phyloP scores from a whole-genome alignment of 2,329 filamentous ascomycete genomes.

The Neurospora crassa region DNA sequence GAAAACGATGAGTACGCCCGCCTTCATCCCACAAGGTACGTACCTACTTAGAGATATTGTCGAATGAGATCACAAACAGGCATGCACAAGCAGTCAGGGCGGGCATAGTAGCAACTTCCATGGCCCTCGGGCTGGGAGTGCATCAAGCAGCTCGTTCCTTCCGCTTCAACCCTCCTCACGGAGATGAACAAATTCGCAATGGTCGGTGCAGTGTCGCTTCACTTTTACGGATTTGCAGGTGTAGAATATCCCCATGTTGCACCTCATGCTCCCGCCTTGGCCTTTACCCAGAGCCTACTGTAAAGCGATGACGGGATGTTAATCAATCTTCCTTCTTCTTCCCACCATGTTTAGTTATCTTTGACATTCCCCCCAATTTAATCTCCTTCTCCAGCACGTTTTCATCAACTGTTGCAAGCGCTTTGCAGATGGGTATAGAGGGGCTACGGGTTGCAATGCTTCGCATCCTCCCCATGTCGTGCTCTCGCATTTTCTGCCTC shows the following conservation, averaged over 20 bases:
- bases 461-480: neutral
- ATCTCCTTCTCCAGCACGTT: neutral
- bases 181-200: neutral
- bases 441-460: neutral
- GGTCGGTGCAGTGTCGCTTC: neutral
- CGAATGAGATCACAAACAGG: neutral
- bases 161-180: neutral
- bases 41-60: too few species aligned
- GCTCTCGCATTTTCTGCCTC: neutral
- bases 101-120: neutral
- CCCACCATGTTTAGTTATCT: neutral
- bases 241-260: neutral
- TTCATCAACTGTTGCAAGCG: neutral
- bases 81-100: neutral
- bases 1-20: neutral
- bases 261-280: neutral
- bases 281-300: neutral
- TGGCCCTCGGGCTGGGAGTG: neutral
- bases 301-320: neutral
- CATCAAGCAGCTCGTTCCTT: neutral
- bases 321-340: neutral
- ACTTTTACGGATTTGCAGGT: neutral
- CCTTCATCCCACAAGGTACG: neutral
- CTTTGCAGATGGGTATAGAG: neutral
- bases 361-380: neutral